A percentile compares a stretch with the other conserved stretches of the same genome.
Evolutionary conservation across 164 flowering plant genomes (phyloP).

Genomic region (Magnolia officinalis): DNA sequence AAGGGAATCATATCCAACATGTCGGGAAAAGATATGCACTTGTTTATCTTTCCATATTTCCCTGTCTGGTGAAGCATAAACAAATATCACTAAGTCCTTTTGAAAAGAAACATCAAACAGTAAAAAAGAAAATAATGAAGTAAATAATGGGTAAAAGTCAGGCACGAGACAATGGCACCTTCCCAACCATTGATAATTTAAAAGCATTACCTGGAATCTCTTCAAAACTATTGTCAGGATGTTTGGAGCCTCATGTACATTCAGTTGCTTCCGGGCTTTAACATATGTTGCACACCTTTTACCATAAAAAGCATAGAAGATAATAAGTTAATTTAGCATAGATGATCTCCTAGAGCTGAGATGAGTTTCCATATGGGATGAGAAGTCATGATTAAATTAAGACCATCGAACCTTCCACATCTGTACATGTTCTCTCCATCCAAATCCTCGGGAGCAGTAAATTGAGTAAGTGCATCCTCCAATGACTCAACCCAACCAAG

Average conservation of each 20-base stretch:
- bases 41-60: slow-evolving; percentile 80
- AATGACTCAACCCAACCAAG: slow-evolving; percentile 73
- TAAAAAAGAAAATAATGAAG: neutral
- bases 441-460: slow-evolving; percentile 74
- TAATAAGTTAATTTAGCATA: neutral
- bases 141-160: neutral
- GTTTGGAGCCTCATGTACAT: slow-evolving; percentile 83
- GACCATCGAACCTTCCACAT: slow-evolving; percentile 65
- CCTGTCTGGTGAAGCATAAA: slow-evolving; percentile 54
- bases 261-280: slow-evolving; percentile 75
- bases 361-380: neutral
- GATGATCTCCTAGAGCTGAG: slow-evolving; percentile 2
- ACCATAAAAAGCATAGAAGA: slow-evolving; percentile 3
- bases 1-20: slow-evolving; percentile 83
- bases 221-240: slow-evolving; percentile 82
- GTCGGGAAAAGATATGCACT: slow-evolving; percentile 78
- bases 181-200: neutral
- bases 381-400: neutral
- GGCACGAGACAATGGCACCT: no score
- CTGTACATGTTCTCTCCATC: slow-evolving; percentile 93
- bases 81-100: neutral
- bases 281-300: slow-evolving; percentile 76
- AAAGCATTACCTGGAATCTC: slow-evolving; percentile 71
- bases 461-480: slow-evolving; percentile 82
- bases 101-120: neutral